These are phyloP conservation scores for Mrakia blollopis DNA, from an alignment of 768 basidiomycete species.

Conservation along the genomic window DNA sequence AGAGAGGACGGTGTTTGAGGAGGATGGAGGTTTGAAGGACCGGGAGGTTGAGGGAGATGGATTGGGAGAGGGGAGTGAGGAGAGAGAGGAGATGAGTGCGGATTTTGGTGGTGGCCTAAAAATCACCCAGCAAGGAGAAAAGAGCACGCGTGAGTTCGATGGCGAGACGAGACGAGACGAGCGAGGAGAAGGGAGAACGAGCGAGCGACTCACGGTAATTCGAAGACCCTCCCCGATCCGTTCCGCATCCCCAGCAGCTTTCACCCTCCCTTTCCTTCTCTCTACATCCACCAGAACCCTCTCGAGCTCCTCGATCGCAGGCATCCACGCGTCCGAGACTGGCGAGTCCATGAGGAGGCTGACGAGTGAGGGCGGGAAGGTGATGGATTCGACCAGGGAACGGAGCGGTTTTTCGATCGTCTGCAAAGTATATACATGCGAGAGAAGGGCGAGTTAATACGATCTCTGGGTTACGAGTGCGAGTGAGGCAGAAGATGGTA, in stretches of 20 bases:
- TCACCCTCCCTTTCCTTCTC: constrained; percentile 65
- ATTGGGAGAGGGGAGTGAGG: constrained; percentile 72
- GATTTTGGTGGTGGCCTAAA: constrained; percentile 83
- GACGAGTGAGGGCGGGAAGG: constrained; percentile 73
- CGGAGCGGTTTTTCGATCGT: constrained; percentile 83
- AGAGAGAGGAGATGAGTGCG: constrained; percentile 77
- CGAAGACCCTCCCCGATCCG: constrained; percentile 81
- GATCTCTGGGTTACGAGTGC: not conserved
- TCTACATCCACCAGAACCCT: constrained; percentile 62
- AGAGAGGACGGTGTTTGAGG: constrained; percentile 74
- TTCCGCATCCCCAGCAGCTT: constrained; percentile 74
- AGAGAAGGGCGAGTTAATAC: not conserved
- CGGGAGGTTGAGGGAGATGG: constrained; percentile 86
- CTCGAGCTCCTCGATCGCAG: constrained; percentile 75
- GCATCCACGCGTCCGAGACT: constrained; percentile 84
- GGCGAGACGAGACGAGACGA: not conserved
- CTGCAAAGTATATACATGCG: constrained; percentile 48
- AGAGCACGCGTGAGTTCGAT: constrained; percentile 8
- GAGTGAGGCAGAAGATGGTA: not conserved
- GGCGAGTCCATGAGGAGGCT: constrained; percentile 73
- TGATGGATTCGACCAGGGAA: constrained; percentile 70
- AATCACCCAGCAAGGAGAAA: not conserved
- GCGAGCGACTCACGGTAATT: constrained; percentile 62
- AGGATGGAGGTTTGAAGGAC: constrained; percentile 83
- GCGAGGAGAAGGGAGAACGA: not conserved